Conservation (phyloP, 2,329 filamentous ascomycete genomes). For the Lachnellula hyalina region DNA sequence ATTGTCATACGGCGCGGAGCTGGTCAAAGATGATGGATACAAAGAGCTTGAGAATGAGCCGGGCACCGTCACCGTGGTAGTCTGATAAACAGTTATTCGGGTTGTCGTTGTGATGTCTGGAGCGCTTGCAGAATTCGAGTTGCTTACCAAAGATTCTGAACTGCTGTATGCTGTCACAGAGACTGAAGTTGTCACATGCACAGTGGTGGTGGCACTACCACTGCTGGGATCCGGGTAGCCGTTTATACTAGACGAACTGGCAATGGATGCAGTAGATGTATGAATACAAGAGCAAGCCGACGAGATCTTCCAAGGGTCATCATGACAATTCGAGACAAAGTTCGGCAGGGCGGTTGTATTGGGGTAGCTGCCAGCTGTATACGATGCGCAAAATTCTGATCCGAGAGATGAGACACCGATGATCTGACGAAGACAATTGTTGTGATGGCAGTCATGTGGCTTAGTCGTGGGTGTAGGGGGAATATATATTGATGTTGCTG, state of each 20-base stretch:
- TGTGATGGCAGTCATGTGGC: slow-evolving; percentile 16
- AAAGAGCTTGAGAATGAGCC: background rate
- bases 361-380: slow-evolving; percentile 19
- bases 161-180: too few species aligned
- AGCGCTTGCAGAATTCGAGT: too few species aligned
- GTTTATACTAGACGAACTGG: background rate
- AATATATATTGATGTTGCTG: background rate
- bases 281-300: slow-evolving; percentile 22
- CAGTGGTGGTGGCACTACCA: too few species aligned
- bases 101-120: too few species aligned
- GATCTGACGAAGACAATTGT: slow-evolving; percentile 26
- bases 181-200: too few species aligned
- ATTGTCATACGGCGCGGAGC: background rate
- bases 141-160: too few species aligned
- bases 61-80: too few species aligned
- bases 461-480: slow-evolving; percentile 2
- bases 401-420: slow-evolving; percentile 15
- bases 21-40: background rate
- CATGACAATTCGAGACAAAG: slow-evolving; percentile 21
- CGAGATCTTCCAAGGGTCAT: slow-evolving; percentile 19
- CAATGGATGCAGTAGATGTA: background rate
- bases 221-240: too few species aligned
- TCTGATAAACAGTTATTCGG: too few species aligned
- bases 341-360: slow-evolving; percentile 17
- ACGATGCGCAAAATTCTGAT: slow-evolving; percentile 22